phyloP scores from a whole-genome alignment of 192 early-diverging fungal genomes.

The Backusella circina region DNA sequence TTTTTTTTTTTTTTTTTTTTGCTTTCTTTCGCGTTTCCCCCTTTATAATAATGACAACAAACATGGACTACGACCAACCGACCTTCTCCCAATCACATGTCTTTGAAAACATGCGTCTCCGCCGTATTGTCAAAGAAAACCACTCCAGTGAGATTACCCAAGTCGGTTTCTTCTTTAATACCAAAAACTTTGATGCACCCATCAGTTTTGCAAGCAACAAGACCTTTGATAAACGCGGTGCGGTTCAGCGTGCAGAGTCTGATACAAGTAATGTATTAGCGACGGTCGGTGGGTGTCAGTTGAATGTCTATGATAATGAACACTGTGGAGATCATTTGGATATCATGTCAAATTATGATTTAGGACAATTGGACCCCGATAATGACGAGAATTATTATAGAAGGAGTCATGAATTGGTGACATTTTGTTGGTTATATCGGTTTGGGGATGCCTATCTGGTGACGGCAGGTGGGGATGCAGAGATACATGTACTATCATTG shows the following conservation, averaged over 20 bases:
- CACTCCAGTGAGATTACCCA: constrained; percentile 74
- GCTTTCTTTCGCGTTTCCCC: too few species aligned
- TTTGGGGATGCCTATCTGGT: constrained; percentile 69
- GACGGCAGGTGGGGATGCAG: constrained; percentile 57
- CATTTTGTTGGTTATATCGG: constrained; percentile 73
- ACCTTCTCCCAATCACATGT: constrained; percentile 27
- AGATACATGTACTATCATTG: constrained; percentile 72
- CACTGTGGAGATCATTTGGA: constrained; percentile 92
- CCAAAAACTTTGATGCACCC: constrained; percentile 47
- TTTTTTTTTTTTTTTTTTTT: too few species aligned
- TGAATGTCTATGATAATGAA: constrained; percentile 89
- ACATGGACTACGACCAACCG: neutral
- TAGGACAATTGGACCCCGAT: constrained; percentile 37
- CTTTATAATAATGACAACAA: neutral
- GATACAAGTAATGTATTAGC: constrained; percentile 76
- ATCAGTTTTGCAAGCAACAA: constrained; percentile 53
- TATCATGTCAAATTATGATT: constrained; percentile 87
- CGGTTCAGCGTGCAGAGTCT: constrained; percentile 53
- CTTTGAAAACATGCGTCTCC: constrained; percentile 73
- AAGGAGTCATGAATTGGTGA: constrained; percentile 40
- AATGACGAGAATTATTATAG: neutral
- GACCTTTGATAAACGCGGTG: constrained; percentile 70
- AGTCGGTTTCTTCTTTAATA: constrained; percentile 72
- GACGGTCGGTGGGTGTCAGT: constrained; percentile 67
- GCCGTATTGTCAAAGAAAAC: constrained; percentile 89